Evolutionary conservation across 129 eudicot species (phyloP).

Genomic region (Lactuca sativa): DNA sequence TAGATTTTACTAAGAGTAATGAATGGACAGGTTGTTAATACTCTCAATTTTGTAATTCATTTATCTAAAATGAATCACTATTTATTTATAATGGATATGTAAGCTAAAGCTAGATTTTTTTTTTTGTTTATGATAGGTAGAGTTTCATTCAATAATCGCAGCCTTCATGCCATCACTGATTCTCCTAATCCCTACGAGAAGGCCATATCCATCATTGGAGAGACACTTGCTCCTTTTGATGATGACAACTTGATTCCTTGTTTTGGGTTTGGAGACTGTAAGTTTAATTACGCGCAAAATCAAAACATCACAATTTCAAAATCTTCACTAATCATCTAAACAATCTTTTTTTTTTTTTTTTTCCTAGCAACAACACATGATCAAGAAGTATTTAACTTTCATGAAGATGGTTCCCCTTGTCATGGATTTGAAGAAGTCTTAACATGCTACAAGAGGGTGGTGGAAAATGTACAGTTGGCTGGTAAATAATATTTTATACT

Average conservation of each 20-base stretch:
- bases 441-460: slow-evolving; percentile 58
- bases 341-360: not conserved
- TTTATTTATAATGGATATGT: too few relatives aligned
- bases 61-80: too few relatives aligned
- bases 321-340: slow-evolving; percentile 2
- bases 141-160: slow-evolving; percentile 60
- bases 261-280: slow-evolving; percentile 86
- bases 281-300: not conserved
- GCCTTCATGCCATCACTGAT: slow-evolving; percentile 67
- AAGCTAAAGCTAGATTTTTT: slow-evolving; percentile 6
- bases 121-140: slow-evolving; percentile 46
- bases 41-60: not conserved
- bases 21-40: slow-evolving; percentile 80
- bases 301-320: not conserved
- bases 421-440: slow-evolving; percentile 89
- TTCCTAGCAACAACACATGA: slow-evolving; percentile 62
- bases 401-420: slow-evolving; percentile 64
- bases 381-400: slow-evolving; percentile 71
- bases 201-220: slow-evolving; percentile 69
- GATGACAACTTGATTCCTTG: slow-evolving; percentile 82
- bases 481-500: slow-evolving; percentile 35
- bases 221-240: slow-evolving; percentile 79
- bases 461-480: slow-evolving; percentile 49
- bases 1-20: slow-evolving; percentile 83
- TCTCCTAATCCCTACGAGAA: slow-evolving; percentile 71